Base-by-base conservation (phyloP, 73 alveolate genomes). In the Paramecium sexaurelia region DNA sequence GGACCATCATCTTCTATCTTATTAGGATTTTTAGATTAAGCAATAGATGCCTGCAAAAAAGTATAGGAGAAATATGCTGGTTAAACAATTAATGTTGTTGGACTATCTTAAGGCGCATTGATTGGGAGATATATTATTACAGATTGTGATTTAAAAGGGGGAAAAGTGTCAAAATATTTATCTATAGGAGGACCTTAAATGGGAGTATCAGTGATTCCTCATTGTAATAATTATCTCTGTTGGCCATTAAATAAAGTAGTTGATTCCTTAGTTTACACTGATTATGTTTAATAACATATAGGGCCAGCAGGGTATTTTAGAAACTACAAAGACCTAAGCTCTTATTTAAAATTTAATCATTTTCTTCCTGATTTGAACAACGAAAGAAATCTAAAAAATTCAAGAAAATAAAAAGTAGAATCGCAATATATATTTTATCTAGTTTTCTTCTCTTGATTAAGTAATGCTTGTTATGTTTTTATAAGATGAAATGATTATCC, bases 241-340 rank as follows among this genome's bases (percentile, higher is more conserved):
- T 95, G 94, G 91, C 84, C 93, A 61, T 67, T 97, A 69, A 96
- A 96, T 87, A 92, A 85, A 45, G 85, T 95, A 36, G 92, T 96
- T 4, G 92, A 92, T 73, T 91, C 92, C 88, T 67, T 96, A 57
- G 96, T 95, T 29, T 96, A 96, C 88, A 93, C 91, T 75, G 92
- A 91, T 19, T 84, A 85, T 84, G 75, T 87, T 43, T 96, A 95
- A 93, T 85, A 95, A 36, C 78, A 92, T 41, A 68, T 96, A 8
- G 99, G 98, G 0, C 99, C 99, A 11, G 97, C 99, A 26, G 99
- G 99, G 13, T 97, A 97, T 93, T 97, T 96, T 69, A 95, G 99
- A 93, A 97, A 92, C 43, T 94, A 96, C 36, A 71, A 66, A 51
- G 94, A 96, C 93, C 83, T 97, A 29, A 88, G 93, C 5, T 61